Evolutionary conservation across 768 basidiomycete species (phyloP), one percentile per base, ranked within the genome.

Genomic region (Naematelia encephala): DNA sequence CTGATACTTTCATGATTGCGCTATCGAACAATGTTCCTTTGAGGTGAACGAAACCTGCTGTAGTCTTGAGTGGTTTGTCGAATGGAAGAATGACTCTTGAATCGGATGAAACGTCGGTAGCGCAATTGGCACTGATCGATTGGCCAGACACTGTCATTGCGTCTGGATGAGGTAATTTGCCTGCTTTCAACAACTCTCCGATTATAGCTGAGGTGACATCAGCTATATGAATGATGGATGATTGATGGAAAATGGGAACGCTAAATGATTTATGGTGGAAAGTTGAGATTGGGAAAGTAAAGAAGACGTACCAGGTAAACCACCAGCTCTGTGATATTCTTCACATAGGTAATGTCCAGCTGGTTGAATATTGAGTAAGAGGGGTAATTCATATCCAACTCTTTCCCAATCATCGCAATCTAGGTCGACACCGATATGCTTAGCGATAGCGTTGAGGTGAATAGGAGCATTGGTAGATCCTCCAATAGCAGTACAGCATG

Each of bases 1-100:
- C 75, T 4, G 74, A 75, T 0, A 73, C 73, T 61, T 72, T 73
- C 72, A 73, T 75, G 60, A 75, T 77, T 12, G 68, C 75, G 46
- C 66, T 68, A 58, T 77, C 72, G 69, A 77, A 77, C 1, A 77
- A 59, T 5, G 44, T 66, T 1, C 75, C 75, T 22, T 64, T 72
- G 50, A 77, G 66, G 58, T 74, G 54, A 22, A 77, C 46, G 62
- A 77, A 77, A 13, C 75, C 75, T 10, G 75, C 75, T 21, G 70
- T 53, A 4, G 60, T 30, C 49, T 66, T 59, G 25, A 77, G 64
- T 2, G 75, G 75, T 25, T 69, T 61, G 11, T 67, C 61, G 57
- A 63, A 66, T 0, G 73, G 66, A 5, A 66, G 34, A 60, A 77
- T 77, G 30, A 77, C 75, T 12, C 74, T 62, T n/a, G 55, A 48